Conservation (phyloP, 352 stramenopile genomes). For the Pythium periplocum region DNA sequence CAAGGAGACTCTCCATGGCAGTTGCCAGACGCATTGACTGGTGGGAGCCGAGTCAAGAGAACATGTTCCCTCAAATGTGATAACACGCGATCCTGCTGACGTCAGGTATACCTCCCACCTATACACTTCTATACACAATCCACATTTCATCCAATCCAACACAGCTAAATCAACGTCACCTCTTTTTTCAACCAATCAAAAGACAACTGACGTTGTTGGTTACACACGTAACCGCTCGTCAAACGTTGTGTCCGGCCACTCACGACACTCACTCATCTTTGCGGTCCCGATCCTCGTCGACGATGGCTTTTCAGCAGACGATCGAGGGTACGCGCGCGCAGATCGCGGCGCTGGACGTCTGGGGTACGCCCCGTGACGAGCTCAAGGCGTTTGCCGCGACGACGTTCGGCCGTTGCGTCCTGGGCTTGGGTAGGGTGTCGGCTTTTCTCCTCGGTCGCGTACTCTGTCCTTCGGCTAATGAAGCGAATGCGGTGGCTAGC, state of each 20-base stretch:
- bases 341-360: background rate
- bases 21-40: no score
- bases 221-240: conserved; percentile 6
- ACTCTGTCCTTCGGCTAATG: conserved; percentile 1
- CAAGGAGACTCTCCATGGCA: no score
- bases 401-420: conserved; percentile 66
- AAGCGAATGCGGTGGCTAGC: conserved; percentile 22
- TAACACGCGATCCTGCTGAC: no score
- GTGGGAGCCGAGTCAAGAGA: conserved; percentile 9
- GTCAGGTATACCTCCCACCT: no score
- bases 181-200: no score
- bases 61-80: background rate
- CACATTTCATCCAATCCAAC: no score
- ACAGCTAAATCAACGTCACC: no score
- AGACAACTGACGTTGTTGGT: no score
- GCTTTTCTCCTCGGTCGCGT: background rate
- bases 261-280: background rate
- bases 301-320: conserved; percentile 10
- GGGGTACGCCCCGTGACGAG: conserved; percentile 4
- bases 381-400: conserved; percentile 22
- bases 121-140: no score
- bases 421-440: conserved; percentile 50
- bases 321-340: conserved; percentile 14
- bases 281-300: background rate
- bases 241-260: conserved; percentile 15